phyloP scores from a whole-genome alignment of 2,329 filamentous ascomycete species.

The Diaporthe vexans region DNA sequence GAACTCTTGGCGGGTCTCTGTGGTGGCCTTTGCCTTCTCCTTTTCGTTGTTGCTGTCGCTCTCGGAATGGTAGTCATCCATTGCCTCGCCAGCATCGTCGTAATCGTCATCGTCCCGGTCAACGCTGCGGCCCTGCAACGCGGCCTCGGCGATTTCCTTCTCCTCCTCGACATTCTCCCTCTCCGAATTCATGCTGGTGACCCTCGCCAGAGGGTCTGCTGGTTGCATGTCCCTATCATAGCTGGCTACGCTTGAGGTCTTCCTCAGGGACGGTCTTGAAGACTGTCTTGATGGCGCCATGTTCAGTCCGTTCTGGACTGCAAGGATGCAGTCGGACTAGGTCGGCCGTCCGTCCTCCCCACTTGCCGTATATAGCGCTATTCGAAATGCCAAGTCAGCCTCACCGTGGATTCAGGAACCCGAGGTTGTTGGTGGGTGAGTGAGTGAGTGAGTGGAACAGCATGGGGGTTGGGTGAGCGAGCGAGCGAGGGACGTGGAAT shows the following conservation, averaged over 20 bases:
- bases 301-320: not conserved
- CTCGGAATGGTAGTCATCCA: conserved; percentile 38
- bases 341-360: not conserved
- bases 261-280: conserved; percentile 30
- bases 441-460: not conserved
- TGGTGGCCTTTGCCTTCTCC: conserved; percentile 44
- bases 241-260: conserved; percentile 38
- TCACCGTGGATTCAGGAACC: not conserved
- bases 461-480: not conserved
- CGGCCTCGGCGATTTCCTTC: conserved; percentile 41
- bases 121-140: conserved; percentile 15
- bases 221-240: conserved; percentile 43
- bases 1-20: conserved; percentile 51
- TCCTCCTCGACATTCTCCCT: conserved; percentile 42
- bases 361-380: conserved; percentile 2
- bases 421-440: not conserved
- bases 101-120: conserved; percentile 22
- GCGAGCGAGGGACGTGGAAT: not conserved
- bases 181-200: conserved; percentile 39
- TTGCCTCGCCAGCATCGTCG: conserved; percentile 34
- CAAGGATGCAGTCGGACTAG: conserved; percentile 1
- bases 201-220: conserved; percentile 44
- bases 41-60: conserved; percentile 42
- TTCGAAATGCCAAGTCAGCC: not conserved
- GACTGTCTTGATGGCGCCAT: conserved; percentile 23